A percentile compares a stretch with the other conserved stretches of the same genome.
These are phyloP conservation scores for Colletotrichum limetticola DNA, from an alignment of 2,329 filamentous ascomycete genomes.

Conservation along the genomic window DNA sequence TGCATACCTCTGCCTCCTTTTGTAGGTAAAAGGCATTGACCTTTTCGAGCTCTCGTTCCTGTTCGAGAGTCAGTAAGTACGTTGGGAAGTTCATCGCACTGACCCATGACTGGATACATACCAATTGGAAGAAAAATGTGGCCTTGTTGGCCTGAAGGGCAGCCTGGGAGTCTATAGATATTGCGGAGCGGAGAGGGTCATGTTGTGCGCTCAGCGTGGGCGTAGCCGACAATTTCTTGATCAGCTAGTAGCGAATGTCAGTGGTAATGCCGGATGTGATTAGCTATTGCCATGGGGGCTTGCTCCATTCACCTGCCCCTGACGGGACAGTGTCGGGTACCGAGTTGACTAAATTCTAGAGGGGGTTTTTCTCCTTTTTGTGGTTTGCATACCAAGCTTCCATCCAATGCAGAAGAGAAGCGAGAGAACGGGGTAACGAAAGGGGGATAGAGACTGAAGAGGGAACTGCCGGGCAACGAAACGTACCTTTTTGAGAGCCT, in stretches of 20 bases:
- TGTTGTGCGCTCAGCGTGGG: conserved; percentile 84
- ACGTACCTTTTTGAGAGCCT: conserved; percentile 95
- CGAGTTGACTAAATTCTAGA: conserved; percentile 22
- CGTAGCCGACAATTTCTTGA: conserved; percentile 96
- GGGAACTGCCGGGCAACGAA: conserved; percentile 5
- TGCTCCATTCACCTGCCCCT: conserved; percentile 27
- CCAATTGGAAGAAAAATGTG: conserved; percentile 97
- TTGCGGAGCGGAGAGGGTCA: conserved; percentile 61
- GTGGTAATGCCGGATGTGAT: conserved; percentile 37
- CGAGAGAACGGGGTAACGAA: conserved; percentile 10
- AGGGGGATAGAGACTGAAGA: conserved; percentile 1
- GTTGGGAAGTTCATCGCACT: conserved; percentile 35
- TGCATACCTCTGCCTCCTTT: conserved; percentile 91
- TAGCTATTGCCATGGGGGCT: conserved; percentile 31
- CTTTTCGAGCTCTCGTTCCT: conserved; percentile 98
- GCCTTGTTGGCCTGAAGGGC: conserved; percentile 96
- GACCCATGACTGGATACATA: conserved; percentile 56
- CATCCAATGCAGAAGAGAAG: conserved; percentile 7
- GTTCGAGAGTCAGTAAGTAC: conserved; percentile 51
- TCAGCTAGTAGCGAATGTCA: conserved; percentile 74
- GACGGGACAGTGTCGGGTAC: conserved; percentile 28
- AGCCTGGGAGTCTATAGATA: conserved; percentile 79
- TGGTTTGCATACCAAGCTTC: conserved; percentile 4
- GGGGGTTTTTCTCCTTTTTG: background rate
- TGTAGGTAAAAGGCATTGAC: conserved; percentile 98